A percentile compares a stretch with the other conserved stretches of the same genome.
Conservation (phyloP, 2,329 filamentous ascomycete genomes). For the Hypoxylon sp. region DNA sequence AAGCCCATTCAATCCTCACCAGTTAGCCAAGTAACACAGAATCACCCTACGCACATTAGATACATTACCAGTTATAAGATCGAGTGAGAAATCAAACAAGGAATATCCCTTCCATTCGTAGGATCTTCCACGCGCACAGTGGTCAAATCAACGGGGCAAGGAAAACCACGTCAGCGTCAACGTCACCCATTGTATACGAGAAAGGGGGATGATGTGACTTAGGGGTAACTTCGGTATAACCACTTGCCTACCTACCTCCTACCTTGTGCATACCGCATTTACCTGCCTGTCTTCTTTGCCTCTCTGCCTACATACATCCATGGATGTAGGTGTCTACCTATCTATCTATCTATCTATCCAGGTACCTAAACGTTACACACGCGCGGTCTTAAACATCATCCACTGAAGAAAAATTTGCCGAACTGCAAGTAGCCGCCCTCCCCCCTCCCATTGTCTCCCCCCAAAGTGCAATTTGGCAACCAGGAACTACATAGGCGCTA, state of each 20-base stretch:
- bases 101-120: slow-evolving; percentile 1
- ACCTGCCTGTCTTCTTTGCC: too few species aligned
- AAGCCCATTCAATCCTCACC: slow-evolving; percentile 12
- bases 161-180: slow-evolving; percentile 27
- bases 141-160: slow-evolving; percentile 3
- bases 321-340: neutral
- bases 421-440: slow-evolving; percentile 39
- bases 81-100: neutral
- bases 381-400: slow-evolving; percentile 16
- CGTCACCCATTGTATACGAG: neutral
- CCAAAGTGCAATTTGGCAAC: slow-evolving; percentile 15
- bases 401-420: slow-evolving; percentile 39
- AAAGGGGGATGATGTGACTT: slow-evolving; percentile 5
- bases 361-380: slow-evolving; percentile 5
- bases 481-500: slow-evolving; percentile 17
- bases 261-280: too few species aligned
- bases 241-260: neutral
- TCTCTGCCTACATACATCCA: too few species aligned
- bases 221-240: slow-evolving; percentile 7
- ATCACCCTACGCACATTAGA: slow-evolving; percentile 13
- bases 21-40: slow-evolving; percentile 3
- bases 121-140: slow-evolving; percentile 10
- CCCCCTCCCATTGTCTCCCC: slow-evolving; percentile 10
- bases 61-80: neutral
- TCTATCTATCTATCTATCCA: slow-evolving; percentile 5